phyloP scores from a whole-genome alignment of 306 rosid genomes.

The Begonia fuchsioides region DNA sequence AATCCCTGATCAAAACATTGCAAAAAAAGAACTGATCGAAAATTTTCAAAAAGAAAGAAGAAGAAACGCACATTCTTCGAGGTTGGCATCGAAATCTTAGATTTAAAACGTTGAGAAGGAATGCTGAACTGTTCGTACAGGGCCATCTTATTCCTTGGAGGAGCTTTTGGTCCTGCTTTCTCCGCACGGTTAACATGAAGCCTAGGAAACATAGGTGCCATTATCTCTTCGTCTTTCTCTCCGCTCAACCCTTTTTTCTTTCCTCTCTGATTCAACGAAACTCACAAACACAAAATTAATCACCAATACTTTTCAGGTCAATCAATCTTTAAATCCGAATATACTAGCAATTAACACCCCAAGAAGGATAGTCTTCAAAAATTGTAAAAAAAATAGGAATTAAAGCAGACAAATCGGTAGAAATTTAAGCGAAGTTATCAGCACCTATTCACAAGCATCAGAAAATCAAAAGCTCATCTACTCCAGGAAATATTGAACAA shows the following conservation, averaged over 20 bases:
- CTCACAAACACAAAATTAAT: neutral
- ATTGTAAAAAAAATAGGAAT: no score
- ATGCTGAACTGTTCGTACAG: slow-evolving; percentile 76
- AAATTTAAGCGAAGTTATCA: no score
- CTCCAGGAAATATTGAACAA: no score
- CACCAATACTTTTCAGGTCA: no score
- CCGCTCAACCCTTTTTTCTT: slow-evolving; percentile 34
- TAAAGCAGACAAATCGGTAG: no score
- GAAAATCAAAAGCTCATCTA: no score
- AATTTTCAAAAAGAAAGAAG: neutral
- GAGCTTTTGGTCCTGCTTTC: slow-evolving; percentile 92
- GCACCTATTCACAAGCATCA: no score
- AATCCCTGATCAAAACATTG: no score
- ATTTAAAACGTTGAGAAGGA: slow-evolving; percentile 41
- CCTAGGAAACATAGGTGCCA: slow-evolving; percentile 88
- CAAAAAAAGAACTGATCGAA: no score
- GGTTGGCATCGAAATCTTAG: neutral
- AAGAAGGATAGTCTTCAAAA: no score
- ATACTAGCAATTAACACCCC: no score
- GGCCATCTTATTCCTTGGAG: slow-evolving; percentile 99
- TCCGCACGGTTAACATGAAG: slow-evolving; percentile 73
- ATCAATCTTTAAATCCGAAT: no score
- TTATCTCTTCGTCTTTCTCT: slow-evolving; percentile 61
- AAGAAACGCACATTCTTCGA: neutral
- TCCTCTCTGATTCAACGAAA: neutral